Base-by-base conservation (phyloP, 345 rosid species). In the Physaria fendleri region DNA sequence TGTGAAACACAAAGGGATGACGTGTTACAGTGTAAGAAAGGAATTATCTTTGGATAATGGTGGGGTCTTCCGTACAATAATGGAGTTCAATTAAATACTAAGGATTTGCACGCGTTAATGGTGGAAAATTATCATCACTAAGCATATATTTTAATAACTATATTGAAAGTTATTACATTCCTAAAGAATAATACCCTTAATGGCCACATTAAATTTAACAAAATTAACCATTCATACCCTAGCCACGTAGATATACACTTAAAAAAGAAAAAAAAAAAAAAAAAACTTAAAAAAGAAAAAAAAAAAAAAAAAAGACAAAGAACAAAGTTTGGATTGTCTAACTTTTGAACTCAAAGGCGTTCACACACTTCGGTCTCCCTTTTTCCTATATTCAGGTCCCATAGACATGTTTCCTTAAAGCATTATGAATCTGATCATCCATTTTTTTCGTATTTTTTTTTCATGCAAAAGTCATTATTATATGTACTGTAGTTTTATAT, bases 341-440 rank as follows among this genome's bases (percentile, higher is more conserved):
- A 47, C 58, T 59, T 59, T 67, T 34, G 27, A 50, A 58, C 30
- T 8, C 60, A 59, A 51, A 68, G 59, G 39, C 54, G 59, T 60
- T 68, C 65, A 66, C 59, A 66, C 59, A 66, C 59, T 49, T 41
- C 3, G 52, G 54, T 51, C 18, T n/a, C 28, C 42, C 24, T 48
- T 39, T 66, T 61, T 65, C 35, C 23, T 10, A 30, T 48, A 40
- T 56, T 29, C 90, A 81, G 63, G 77, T 82, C 87, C 87, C 90
- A 73, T 83, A 68, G 88, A 76, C 87, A 80, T 52, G 49, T 59
- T 79, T 76, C 73, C 24, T 68, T 68, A 81, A 82, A 81, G 89
- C 74, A 61, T 63, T 70, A 67, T 68, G 64, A 73, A 72, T 76
- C 42, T 41, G 62, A 71, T 54, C 46, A 69, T 72, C 71, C 55